phyloP scores from a whole-genome alignment of 768 basidiomycete genomes.

The Mycena galericulata region DNA sequence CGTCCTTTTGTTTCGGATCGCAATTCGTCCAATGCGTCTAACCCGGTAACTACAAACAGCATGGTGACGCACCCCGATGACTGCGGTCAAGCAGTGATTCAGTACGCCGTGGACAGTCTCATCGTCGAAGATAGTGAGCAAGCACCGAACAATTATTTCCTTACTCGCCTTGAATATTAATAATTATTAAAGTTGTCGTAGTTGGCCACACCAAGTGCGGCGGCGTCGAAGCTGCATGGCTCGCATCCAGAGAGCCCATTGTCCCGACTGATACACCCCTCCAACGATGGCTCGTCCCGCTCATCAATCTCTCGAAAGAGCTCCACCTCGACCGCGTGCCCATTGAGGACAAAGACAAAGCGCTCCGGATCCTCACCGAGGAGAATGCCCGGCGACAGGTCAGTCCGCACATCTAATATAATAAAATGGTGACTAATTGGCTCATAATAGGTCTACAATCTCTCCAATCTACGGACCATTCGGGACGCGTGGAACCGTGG shows the following conservation, averaged over 20 bases:
- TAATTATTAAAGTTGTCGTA: no score
- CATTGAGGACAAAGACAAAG: neutral
- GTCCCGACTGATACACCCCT: neutral
- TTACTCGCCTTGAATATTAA: no score
- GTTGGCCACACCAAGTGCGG: conserved; percentile 16
- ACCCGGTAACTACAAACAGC: no score
- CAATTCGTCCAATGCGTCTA: no score
- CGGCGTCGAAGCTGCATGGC: conserved; percentile 17
- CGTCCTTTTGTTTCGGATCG: neutral
- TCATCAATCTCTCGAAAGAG: neutral
- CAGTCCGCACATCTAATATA: neutral
- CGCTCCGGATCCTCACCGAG: neutral
- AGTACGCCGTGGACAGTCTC: no score
- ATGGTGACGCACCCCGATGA: no score
- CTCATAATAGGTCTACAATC: no score
- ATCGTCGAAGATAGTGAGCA: neutral
- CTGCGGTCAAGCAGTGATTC: no score
- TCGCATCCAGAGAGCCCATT: neutral
- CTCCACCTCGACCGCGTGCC: neutral
- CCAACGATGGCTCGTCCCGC: neutral
- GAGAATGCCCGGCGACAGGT: neutral
- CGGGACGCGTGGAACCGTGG: no score
- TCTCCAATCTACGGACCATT: no score
- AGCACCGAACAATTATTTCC: no score
- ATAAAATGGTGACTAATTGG: no score